Conservation (phyloP, 2,329 filamentous ascomycete species). For the Penicillium oxalicum region DNA sequence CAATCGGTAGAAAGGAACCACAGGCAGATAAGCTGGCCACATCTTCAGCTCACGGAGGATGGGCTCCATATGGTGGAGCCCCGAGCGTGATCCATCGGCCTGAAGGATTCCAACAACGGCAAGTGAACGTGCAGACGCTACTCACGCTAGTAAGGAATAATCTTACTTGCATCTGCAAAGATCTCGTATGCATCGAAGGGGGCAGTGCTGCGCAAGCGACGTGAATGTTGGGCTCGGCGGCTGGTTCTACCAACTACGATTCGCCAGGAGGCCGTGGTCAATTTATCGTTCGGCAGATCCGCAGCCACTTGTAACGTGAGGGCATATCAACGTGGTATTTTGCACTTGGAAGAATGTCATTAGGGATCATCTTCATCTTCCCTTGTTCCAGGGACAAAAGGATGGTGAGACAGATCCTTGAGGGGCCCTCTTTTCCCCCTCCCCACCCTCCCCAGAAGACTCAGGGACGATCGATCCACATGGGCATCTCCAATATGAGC, state of each 20-base stretch:
- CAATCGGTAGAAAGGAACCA: background rate
- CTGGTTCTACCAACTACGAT: conserved; percentile 2
- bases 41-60: background rate
- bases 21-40: background rate
- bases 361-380: too few species aligned
- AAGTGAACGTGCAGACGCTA: background rate
- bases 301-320: conserved; percentile 1
- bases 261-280: conserved; percentile 10
- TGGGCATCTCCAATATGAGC: too few species aligned
- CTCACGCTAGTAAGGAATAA: background rate
- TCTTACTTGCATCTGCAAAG: conserved; percentile 5
- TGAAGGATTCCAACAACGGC: background rate
- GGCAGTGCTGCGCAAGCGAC: background rate
- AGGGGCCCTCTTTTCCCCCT: too few species aligned
- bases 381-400: too few species aligned
- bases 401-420: too few species aligned
- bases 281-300: conserved; percentile 9
- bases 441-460: too few species aligned
- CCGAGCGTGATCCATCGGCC: background rate
- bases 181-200: background rate
- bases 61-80: background rate
- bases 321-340: background rate
- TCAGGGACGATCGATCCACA: too few species aligned
- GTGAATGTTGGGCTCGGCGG: background rate
- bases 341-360: too few species aligned